These are phyloP conservation scores for Pilobolus umbonatus DNA, from an alignment of 192 early-diverging fungal species.

Conservation along the genomic window DNA sequence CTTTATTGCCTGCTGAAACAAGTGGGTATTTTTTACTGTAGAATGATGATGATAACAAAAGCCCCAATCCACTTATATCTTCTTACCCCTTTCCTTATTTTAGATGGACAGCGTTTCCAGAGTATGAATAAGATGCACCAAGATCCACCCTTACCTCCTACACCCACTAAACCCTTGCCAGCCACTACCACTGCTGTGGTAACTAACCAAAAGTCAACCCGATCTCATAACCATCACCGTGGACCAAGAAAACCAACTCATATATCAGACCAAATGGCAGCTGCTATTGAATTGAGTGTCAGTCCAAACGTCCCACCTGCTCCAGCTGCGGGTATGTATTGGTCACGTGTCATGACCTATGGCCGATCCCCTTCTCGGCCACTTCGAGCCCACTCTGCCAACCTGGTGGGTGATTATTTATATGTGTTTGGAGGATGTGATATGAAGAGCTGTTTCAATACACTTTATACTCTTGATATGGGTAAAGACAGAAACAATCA, in stretches of 20 bases:
- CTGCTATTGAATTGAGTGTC: conserved; percentile 17
- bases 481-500: conserved; percentile 34
- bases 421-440: conserved; percentile 91
- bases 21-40: too few species aligned
- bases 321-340: conserved; percentile 79
- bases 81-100: background rate
- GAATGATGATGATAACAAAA: background rate
- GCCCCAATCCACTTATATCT: background rate
- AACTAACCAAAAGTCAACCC: background rate
- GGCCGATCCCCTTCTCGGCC: conserved; percentile 53
- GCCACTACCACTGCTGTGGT: too few species aligned
- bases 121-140: background rate
- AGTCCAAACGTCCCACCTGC: conserved; percentile 37
- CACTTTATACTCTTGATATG: conserved; percentile 76
- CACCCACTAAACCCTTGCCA: conserved; percentile 6
- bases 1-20: too few species aligned
- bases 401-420: conserved; percentile 65
- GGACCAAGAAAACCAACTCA: background rate
- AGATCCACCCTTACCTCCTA: background rate
- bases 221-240: background rate
- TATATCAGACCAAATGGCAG: conserved; percentile 13
- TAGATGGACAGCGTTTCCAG: background rate
- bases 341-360: conserved; percentile 60
- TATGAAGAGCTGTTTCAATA: conserved; percentile 65
- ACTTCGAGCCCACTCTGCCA: conserved; percentile 78